Evolutionary conservation across 163 green algal genomes (phyloP), one percentile per base, ranked within the genome.

Genomic region (Scenedesmus sp.): DNA sequence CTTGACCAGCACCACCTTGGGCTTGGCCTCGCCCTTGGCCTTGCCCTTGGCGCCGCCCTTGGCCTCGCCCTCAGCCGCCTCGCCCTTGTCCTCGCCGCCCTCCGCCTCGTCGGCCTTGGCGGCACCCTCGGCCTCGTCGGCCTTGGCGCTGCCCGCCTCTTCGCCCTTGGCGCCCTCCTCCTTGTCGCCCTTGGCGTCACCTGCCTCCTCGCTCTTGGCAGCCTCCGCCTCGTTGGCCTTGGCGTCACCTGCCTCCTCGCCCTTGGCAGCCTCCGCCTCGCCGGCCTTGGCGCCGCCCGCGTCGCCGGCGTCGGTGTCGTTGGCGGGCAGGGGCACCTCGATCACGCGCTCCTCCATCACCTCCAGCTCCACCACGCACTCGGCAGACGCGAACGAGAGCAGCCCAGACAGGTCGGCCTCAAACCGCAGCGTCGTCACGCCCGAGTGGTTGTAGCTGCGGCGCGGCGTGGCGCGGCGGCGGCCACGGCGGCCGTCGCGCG

Each of bases 381-480:
- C 92, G 6, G 91, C 96, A 56, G 90, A 91, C 47, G 94, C 91
- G 9, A 98, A 48, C 0, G 63, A 63, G 10, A 98, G 70, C 34
- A 98, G 53, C 24, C 95, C 93, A 82, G 86, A 90, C 44, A 84
- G 85, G 75, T 94, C 90, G 2, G 94, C 89, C 69, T 87, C 85
- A 80, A 97, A 96, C 62, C 92, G 85, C 44, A 95, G 47, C 36
- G 73, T 87, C 18, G 93, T 82, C 44, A 92, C 93, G 57, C 87
- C 87, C 1, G 84, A 87, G 2, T 92, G 83, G 47, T 87, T 86
- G 78, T 93, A 86, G 77, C 90, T 92, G 60, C 56, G 54, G 33
- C 51, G 13, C 3, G 29, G 22, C 17, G 7, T 15, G 31, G n/a
- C n/a, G n/a, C 34, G 33, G 20, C n/a, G 6, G 39, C 47, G 34